A percentile compares a stretch with the other conserved stretches of the same genome.
phyloP scores from a whole-genome alignment of 2,329 filamentous ascomycete species.

The Diaporthe sp. region DNA sequence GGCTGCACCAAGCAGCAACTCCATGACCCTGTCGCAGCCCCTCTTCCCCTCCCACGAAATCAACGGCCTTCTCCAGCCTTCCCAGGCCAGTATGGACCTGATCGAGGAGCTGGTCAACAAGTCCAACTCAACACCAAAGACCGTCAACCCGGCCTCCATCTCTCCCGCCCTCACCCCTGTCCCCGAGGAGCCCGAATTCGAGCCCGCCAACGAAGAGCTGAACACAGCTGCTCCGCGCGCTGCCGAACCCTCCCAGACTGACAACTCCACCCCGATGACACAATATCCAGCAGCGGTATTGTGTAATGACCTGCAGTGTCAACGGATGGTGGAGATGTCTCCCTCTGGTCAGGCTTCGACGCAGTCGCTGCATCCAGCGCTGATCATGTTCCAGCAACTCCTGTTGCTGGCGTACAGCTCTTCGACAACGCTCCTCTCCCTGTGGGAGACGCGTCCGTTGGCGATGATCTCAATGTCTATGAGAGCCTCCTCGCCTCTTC shows the following conservation, averaged over 20 bases:
- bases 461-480: constrained; percentile 82
- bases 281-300: constrained; percentile 99
- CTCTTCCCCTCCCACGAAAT: constrained; percentile 66
- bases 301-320: constrained; percentile 99
- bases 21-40: constrained; percentile 70
- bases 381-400: constrained; percentile 66
- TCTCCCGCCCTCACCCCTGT: constrained; percentile 70
- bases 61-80: constrained; percentile 47
- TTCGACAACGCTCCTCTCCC: constrained; percentile 73
- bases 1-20: constrained; percentile 55
- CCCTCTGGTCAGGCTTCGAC: constrained; percentile 60
- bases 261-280: constrained; percentile 84
- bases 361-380: constrained; percentile 56
- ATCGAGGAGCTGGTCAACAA: constrained; percentile 60
- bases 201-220: constrained; percentile 47
- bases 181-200: constrained; percentile 56
- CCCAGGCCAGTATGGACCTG: constrained; percentile 44
- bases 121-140: constrained; percentile 54
- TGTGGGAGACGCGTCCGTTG: constrained; percentile 73
- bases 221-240: constrained; percentile 45
- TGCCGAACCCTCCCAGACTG: constrained; percentile 46
- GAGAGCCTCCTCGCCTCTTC: constrained; percentile 82
- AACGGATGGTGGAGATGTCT: constrained; percentile 76
- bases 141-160: constrained; percentile 73
- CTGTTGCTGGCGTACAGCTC: constrained; percentile 75